Evolutionary conservation across 768 basidiomycete genomes (phyloP), one percentile per base, ranked within the genome.

Genomic region (Psilocybe sp.): DNA sequence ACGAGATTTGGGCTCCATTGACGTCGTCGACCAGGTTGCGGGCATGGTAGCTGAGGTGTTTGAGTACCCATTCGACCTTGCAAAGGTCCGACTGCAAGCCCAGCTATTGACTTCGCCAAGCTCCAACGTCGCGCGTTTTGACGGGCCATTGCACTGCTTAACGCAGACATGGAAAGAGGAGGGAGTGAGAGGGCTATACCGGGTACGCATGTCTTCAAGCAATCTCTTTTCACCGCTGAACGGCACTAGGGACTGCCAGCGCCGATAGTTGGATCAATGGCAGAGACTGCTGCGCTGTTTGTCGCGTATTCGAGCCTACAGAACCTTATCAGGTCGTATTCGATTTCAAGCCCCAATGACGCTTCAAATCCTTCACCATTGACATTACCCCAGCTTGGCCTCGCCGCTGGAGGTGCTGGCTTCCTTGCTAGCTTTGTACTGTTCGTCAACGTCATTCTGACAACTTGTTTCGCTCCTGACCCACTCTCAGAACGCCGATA

Each of bases 11-110:
- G 11, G 32, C 5, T 36, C 10, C 5, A 18, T n/a, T 37, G 45
- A 37, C 14, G 20, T 20, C 18, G 14, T 34, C 46, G 28, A 37
- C 42, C 40, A 92, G 91, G 69, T 83, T 48, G 91, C 94, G 48
- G 95, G 95, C 19, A 92, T 96, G 75, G 74, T 80, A 8, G 86
- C 93, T 9, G 76, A 78, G 57, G 73, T 93, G 13, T 85, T 97
- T 54, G 94, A 96, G 70, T 92, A 97, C 64, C 96, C 96, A 1
- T 93, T 96, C 61, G 95, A 98, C 68, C 80, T 98, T 33, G 88
- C 92, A 49, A 98, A 97, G 72, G 95, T 97, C 51, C 81, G 95
- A 43, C 77, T 98, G 38, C 96, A 98, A 67, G 81, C 90, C 1
- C 96, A 98, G 61, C 85, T 95, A 11, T 75, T 95, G 47, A 83